Percentiles rank a stretch among this genome's conserved stretches.
These are phyloP conservation scores for Castanospermum australe DNA, from an alignment of 306 rosid genomes.

Conservation along the genomic window DNA sequence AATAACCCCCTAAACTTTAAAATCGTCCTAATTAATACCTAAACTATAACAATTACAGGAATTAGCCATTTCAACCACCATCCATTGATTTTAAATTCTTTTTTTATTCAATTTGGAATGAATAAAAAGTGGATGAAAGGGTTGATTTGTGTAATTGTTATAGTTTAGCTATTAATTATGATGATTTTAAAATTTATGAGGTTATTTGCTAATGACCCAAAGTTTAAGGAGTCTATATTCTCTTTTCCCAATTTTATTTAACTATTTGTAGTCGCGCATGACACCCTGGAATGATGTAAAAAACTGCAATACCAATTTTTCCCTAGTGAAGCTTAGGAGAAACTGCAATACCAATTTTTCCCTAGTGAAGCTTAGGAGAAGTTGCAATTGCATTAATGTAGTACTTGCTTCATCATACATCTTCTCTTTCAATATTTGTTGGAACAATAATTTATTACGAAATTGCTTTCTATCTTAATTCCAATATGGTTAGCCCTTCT, in stretches of 20 bases:
- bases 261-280: neutral
- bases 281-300: neutral
- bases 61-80: no score
- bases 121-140: no score
- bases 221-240: no score
- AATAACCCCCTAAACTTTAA: no score
- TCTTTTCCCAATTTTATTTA: neutral
- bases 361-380: neutral
- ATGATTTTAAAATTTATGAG: no score
- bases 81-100: no score
- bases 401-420: neutral
- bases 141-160: no score
- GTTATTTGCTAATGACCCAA: no score
- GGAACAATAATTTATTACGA: neutral
- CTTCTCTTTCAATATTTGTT: neutral
- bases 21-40: no score
- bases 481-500: neutral
- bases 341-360: neutral
- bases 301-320: neutral
- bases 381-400: slow-evolving; percentile 4
- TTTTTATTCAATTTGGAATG: no score
- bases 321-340: neutral
- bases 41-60: no score
- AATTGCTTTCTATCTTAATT: neutral
- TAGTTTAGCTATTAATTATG: no score